A percentile compares a stretch with the other conserved stretches of the same genome.
Conservation (phyloP, 108 stramenopile genomes). For the Conticribra guillardii region DNA sequence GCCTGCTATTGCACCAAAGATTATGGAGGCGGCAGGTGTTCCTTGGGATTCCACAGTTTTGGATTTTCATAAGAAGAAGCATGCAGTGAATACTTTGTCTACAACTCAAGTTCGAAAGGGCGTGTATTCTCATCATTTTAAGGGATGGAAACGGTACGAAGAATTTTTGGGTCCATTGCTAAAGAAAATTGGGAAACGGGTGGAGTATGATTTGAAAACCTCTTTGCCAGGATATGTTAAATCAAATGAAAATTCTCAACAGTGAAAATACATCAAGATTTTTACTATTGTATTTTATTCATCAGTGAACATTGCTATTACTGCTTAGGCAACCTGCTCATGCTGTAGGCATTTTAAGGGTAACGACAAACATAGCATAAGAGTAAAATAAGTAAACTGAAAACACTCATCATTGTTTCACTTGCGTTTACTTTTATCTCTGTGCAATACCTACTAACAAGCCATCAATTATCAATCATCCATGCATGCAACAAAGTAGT, state of each 20-base stretch:
- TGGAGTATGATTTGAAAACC: constrained; percentile 57
- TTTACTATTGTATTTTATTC: too few relatives aligned
- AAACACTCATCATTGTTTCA: too few relatives aligned
- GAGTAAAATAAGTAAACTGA: too few relatives aligned
- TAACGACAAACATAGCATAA: too few relatives aligned
- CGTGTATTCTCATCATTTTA: constrained; percentile 78
- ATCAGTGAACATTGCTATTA: too few relatives aligned
- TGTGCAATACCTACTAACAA: too few relatives aligned
- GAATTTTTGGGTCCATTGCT: constrained; percentile 53
- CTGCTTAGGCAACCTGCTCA: too few relatives aligned
- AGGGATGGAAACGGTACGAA: constrained; percentile 79
- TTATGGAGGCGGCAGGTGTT: constrained; percentile 59
- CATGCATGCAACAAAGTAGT: too few relatives aligned
- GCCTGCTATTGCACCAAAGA: constrained; percentile 59
- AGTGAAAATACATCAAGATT: too few relatives aligned
- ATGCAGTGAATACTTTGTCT: constrained; percentile 87
- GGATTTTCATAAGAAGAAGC: constrained; percentile 88
- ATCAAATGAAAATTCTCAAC: neutral
- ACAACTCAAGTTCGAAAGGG: constrained; percentile 85
- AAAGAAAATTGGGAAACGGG: constrained; percentile 54
- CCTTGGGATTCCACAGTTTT: constrained; percentile 76
- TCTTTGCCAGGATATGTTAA: constrained; percentile 53
- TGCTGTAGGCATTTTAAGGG: too few relatives aligned
- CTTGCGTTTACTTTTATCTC: too few relatives aligned
- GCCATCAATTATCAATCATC: too few relatives aligned